A percentile compares a stretch with the other conserved stretches of the same genome.
phyloP scores from a whole-genome alignment of 2,329 filamentous ascomycete genomes.

The Colletotrichum lentis region DNA sequence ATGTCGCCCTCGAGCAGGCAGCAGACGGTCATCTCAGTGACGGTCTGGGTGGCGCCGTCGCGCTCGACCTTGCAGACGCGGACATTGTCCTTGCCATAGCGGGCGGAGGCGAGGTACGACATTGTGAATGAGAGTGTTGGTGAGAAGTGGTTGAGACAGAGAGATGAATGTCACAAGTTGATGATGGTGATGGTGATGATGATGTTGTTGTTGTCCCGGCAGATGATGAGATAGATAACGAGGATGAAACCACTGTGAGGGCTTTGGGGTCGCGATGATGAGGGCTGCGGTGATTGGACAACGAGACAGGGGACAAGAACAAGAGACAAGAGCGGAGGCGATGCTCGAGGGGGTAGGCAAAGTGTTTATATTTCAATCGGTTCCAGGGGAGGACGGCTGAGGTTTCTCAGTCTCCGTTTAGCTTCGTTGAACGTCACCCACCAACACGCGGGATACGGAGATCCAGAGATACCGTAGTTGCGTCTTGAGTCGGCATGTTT shows the following conservation, averaged over 20 bases:
- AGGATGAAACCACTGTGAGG: neutral
- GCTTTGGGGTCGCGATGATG: neutral
- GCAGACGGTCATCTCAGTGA: constrained; percentile 94
- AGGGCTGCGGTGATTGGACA: constrained; percentile 1
- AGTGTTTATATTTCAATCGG: constrained; percentile 26
- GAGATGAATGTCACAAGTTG: neutral
- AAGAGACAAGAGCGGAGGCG: neutral
- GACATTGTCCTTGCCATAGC: constrained; percentile 97
- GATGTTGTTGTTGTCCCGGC: constrained; percentile 11
- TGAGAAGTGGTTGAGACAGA: neutral
- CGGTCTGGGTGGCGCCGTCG: constrained; percentile 80
- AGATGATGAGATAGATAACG: neutral
- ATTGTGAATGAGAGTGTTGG: constrained; percentile 43
- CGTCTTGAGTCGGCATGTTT: constrained; percentile 30
- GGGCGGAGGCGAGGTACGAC: constrained; percentile 68
- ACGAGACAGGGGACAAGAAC: constrained; percentile 18
- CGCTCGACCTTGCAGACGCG: constrained; percentile 94
- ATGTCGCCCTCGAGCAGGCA: constrained; percentile 94
- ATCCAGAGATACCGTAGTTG: constrained; percentile 34
- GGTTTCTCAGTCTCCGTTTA: constrained; percentile 13
- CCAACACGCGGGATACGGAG: constrained; percentile 22
- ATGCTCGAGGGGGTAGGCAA: constrained; percentile 13
- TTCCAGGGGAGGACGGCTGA: constrained; percentile 13
- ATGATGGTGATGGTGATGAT: neutral
- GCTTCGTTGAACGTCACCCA: constrained; percentile 29